Percentiles rank a stretch among this genome's conserved stretches.
Evolutionary conservation across 192 early-diverging fungal genomes (phyloP).

Genomic region (Umbelopsis sp.): DNA sequence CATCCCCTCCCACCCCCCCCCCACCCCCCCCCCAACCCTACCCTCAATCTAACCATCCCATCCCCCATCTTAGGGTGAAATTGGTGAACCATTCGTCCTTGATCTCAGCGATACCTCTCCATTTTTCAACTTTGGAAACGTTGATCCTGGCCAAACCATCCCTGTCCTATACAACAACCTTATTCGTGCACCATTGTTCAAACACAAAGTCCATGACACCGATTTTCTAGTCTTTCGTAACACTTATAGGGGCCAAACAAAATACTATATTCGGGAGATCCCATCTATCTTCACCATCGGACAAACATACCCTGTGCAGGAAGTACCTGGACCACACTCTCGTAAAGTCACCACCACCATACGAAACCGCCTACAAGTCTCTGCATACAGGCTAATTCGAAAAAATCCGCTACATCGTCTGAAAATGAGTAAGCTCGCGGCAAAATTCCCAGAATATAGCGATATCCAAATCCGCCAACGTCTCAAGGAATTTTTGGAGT

Average conservation of each 20-base stretch:
- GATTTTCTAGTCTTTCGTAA: conserved; percentile 89
- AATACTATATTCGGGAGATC: conserved; percentile 86
- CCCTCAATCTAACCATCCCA: conserved; percentile 8
- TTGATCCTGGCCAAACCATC: conserved; percentile 88
- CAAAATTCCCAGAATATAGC: conserved; percentile 83
- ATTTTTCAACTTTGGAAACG: conserved; percentile 94
- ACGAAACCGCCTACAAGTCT: conserved; percentile 86
- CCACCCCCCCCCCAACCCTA: too few relatives aligned
- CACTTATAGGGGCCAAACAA: conserved; percentile 75
- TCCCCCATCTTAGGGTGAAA: conserved; percentile 47
- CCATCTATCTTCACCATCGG: conserved; percentile 84
- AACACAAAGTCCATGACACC: conserved; percentile 64
- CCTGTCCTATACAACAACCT: conserved; percentile 92
- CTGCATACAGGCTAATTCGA: conserved; percentile 85
- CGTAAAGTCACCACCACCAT: conserved; percentile 87
- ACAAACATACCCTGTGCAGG: conserved; percentile 91
- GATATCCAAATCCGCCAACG: conserved; percentile 89
- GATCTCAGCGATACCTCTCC: conserved; percentile 91
- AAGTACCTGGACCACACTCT: conserved; percentile 94
- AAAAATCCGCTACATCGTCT: conserved; percentile 75
- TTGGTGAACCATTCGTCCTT: conserved; percentile 84
- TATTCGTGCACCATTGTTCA: conserved; percentile 90
- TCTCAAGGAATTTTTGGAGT: conserved; percentile 96
- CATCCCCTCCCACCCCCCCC: too few relatives aligned
- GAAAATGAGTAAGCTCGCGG: conserved; percentile 74